Conservation (phyloP, 2,329 filamentous ascomycete species). For the Fusarium sororula region DNA sequence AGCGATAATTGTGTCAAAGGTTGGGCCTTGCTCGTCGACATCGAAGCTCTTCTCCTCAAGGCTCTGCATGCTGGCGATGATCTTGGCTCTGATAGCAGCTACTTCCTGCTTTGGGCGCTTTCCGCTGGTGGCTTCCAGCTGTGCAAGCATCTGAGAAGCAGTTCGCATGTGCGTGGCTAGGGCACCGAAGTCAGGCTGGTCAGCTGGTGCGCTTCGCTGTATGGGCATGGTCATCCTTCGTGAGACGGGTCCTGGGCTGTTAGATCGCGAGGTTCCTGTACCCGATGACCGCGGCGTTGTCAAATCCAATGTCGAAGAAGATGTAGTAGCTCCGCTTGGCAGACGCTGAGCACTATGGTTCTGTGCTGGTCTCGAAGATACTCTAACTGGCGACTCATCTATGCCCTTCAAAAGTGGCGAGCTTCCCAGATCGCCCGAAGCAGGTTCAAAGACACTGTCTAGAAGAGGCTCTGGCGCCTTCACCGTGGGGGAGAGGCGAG, state of each 20-base stretch:
- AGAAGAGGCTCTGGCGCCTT: slow-evolving; percentile 55
- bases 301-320: slow-evolving; percentile 67
- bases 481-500: slow-evolving; percentile 57
- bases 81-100: slow-evolving; percentile 83
- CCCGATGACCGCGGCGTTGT: slow-evolving; percentile 75
- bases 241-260: slow-evolving; percentile 66
- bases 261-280: slow-evolving; percentile 73
- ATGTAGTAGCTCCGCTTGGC: slow-evolving; percentile 69
- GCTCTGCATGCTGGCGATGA: slow-evolving; percentile 90
- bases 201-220: slow-evolving; percentile 63
- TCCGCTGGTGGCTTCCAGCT: slow-evolving; percentile 81
- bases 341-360: slow-evolving; percentile 59
- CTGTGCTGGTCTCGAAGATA: slow-evolving; percentile 42
- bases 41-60: slow-evolving; percentile 88
- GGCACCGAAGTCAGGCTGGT: slow-evolving; percentile 83
- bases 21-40: slow-evolving; percentile 76
- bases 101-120: slow-evolving; percentile 84
- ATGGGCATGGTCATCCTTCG: slow-evolving; percentile 69
- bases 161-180: slow-evolving; percentile 88
- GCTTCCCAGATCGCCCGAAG: slow-evolving; percentile 78
- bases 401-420: slow-evolving; percentile 72
- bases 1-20: slow-evolving; percentile 84
- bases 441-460: slow-evolving; percentile 87
- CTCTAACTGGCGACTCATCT: slow-evolving; percentile 56
- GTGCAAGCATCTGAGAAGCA: slow-evolving; percentile 86